Conservation (phyloP, 306 rosid genomes). For the Coriaria nepalensis region DNA sequence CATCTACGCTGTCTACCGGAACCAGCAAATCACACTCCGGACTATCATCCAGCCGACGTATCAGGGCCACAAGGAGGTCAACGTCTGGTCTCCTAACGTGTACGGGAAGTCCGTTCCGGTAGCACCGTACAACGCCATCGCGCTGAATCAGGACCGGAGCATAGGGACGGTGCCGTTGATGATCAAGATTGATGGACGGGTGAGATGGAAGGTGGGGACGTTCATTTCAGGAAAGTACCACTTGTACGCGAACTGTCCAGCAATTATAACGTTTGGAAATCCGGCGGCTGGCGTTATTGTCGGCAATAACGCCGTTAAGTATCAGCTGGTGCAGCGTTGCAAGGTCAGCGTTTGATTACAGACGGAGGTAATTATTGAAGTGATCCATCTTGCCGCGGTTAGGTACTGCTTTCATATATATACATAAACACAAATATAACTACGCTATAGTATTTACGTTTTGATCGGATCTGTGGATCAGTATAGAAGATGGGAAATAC, state of each 20-base stretch:
- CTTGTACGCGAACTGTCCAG: slow-evolving; percentile 55
- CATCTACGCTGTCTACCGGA: slow-evolving; percentile 43
- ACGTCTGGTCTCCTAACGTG: slow-evolving; percentile 81
- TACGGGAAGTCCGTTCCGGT: slow-evolving; percentile 62
- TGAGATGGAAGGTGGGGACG: slow-evolving; percentile 75
- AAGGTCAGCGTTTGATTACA: slow-evolving; percentile 45
- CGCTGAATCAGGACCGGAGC: slow-evolving; percentile 31
- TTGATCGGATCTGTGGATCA: too few species aligned
- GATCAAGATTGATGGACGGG: slow-evolving; percentile 55
- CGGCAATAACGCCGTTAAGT: slow-evolving; percentile 56
- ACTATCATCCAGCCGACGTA: slow-evolving; percentile 57
- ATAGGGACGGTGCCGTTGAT: slow-evolving; percentile 29
- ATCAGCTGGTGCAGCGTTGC: slow-evolving; percentile 52
- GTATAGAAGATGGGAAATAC: too few species aligned
- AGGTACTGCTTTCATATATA: slow-evolving; percentile 3
- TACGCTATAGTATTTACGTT: too few species aligned
- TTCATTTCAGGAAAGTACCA: slow-evolving; percentile 54
- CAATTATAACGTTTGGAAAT: slow-evolving; percentile 36
- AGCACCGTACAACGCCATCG: slow-evolving; percentile 47
- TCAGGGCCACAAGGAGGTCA: slow-evolving; percentile 69
- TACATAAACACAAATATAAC: too few species aligned
- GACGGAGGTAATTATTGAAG: not conserved
- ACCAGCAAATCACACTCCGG: slow-evolving; percentile 62
- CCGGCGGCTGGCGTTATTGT: slow-evolving; percentile 20
- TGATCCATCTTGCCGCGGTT: not conserved